Evolutionary conservation across 202 grass and related monocot species (phyloP), one percentile per base, ranked within the genome.

Genomic region (Schoenoplectus triqueter): DNA sequence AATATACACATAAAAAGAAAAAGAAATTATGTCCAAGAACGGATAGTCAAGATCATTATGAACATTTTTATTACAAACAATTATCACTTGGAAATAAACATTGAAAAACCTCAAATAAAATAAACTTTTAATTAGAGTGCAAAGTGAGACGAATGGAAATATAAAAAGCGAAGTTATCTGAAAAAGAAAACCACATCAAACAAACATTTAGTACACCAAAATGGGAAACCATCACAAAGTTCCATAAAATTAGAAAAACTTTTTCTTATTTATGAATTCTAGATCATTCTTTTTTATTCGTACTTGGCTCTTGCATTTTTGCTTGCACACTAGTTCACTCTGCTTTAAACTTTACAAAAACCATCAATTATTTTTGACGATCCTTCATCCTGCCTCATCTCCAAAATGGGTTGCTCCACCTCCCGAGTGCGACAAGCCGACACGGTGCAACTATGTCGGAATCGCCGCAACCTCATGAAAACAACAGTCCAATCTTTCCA

Each of bases 391-490:
- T 40, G 7, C 47, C 46, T 18, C 15, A 10, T 72, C 1, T 40
- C 51, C 19, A 51, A 31, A 54, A 95, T 95, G 93, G 93, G 93
- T 11, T 89, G 89, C 61, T 80, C 78, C 6, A 10, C 89, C 62
- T 95, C 92, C 47, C 61, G 73, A 56, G 45, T 86, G 14, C 82
- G 15, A 4, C 85, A 89, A 10, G 84, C 68, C n/a, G 64, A 50
- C 17, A 78, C 86, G 1, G 75, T 90, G 78, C 87, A 69, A 73
- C 88, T 86, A 81, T 94, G 92, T 90, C 79, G 86, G 60, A 89
- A 94, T 82, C 90, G 92, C 67, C 87, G 73, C n/a, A 88, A 86
- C 67, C 84, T 94, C 13, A 78, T 85, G 86, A 48, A 76, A 44
- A 89, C 89, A 74, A 87, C 75, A 50, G 87, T 89, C 84, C 89